phyloP scores from a whole-genome alignment of 148 eudicot species.

The Persicaria tinctoria region DNA sequence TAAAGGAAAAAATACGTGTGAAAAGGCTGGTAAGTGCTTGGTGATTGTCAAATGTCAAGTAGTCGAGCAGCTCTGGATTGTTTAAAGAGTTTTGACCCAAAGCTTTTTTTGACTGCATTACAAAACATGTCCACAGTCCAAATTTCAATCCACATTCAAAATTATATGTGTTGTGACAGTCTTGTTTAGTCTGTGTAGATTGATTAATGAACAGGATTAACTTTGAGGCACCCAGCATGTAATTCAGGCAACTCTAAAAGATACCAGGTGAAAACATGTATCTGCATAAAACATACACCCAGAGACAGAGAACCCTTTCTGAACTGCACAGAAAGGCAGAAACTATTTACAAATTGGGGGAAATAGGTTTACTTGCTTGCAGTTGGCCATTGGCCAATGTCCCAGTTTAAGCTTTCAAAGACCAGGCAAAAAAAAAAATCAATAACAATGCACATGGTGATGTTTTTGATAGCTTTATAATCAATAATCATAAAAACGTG shows the following conservation, averaged over 20 bases:
- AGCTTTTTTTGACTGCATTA: not conserved
- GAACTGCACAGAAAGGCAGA: not conserved
- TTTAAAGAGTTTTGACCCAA: not conserved
- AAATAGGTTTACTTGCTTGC: not conserved
- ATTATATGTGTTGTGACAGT: not conserved
- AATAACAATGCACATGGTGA: not conserved
- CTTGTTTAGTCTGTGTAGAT: not conserved
- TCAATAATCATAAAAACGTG: not conserved
- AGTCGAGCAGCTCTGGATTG: not conserved
- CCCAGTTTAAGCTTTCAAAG: not conserved
- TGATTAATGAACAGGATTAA: not conserved
- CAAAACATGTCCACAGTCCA: not conserved
- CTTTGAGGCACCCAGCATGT: too few relatives aligned
- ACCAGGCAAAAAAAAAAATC: not conserved
- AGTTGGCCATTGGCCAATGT: not conserved
- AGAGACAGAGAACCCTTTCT: not conserved
- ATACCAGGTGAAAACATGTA: too few relatives aligned
- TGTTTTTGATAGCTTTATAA: not conserved
- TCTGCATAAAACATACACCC: too few relatives aligned
- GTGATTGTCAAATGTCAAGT: not conserved
- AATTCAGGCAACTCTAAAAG: too few relatives aligned
- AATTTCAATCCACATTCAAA: not conserved
- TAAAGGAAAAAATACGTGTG: not conserved
- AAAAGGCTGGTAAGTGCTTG: slow-evolving; percentile 1
- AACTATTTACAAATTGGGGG: not conserved